Evolutionary conservation across 78 protist species (phyloP).

Genomic region (Trichosphaerium sp.): DNA sequence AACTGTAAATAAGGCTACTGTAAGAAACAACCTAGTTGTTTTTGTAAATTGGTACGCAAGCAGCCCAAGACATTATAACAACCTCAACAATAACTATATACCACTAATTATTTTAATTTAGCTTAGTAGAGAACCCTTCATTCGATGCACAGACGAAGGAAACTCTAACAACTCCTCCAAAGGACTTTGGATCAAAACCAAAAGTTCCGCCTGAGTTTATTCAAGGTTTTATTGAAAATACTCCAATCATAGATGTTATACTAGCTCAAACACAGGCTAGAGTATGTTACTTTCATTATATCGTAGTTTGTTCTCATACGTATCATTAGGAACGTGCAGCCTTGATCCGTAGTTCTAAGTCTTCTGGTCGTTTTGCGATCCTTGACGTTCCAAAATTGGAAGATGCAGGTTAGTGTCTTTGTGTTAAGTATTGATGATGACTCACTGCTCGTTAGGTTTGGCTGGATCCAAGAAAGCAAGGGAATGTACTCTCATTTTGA

Average conservation of each 20-base stretch:
- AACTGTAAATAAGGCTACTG: conserved; percentile 54
- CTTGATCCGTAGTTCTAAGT: too few relatives aligned
- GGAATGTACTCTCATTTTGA: neutral
- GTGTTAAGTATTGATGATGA: conserved; percentile 21
- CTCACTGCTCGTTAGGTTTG: conserved; percentile 90
- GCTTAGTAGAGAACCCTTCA: conserved; percentile 94
- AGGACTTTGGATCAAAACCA: conserved; percentile 75
- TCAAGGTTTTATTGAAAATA: conserved; percentile 12
- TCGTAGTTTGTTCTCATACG: conserved; percentile 44
- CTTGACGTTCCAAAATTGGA: conserved; percentile 82
- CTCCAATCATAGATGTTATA: neutral
- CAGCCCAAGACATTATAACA: too few relatives aligned
- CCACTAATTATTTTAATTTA: too few relatives aligned
- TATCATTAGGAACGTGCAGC: conserved; percentile 36
- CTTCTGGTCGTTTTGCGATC: too few relatives aligned
- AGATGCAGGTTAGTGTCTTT: conserved; percentile 88
- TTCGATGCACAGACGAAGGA: conserved; percentile 96
- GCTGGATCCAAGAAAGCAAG: conserved; percentile 70
- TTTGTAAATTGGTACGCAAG: conserved; percentile 89
- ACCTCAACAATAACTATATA: too few relatives aligned
- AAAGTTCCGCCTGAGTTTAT: conserved; percentile 57
- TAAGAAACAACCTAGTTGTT: conserved; percentile 66
- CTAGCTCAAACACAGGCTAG: conserved; percentile 8
- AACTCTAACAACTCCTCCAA: conserved; percentile 53
- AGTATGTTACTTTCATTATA: conserved; percentile 52